These are phyloP conservation scores for Neurospora sp. DNA, from an alignment of 495 filamentous ascomycete genomes.

Conservation along the genomic window DNA sequence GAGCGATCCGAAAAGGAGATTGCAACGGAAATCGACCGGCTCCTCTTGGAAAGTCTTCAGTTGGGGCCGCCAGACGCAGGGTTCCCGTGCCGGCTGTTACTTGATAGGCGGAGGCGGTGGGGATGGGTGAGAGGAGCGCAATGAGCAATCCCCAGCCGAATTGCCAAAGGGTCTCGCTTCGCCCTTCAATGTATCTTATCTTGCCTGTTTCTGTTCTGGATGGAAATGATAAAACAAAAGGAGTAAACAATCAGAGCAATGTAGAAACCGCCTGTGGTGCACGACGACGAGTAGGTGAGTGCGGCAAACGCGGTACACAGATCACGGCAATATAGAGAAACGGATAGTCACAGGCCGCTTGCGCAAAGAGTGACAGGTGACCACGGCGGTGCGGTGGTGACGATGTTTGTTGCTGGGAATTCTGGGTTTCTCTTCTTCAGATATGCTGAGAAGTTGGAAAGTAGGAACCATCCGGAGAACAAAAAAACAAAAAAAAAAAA, in stretches of 20 bases:
- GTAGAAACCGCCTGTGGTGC: neutral
- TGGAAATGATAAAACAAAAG: neutral
- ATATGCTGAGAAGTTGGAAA: neutral
- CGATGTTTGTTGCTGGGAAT: neutral
- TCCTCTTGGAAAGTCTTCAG: neutral
- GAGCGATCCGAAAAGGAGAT: neutral
- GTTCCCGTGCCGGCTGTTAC: neutral
- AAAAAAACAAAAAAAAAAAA: neutral
- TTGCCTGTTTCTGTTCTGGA: neutral
- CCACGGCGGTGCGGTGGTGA: neutral
- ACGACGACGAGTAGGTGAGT: neutral
- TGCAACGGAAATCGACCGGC: neutral
- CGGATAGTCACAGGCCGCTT: neutral
- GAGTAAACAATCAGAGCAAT: neutral
- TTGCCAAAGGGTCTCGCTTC: neutral
- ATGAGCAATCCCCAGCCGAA: neutral
- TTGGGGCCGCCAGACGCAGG: neutral
- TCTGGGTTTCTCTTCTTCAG: neutral
- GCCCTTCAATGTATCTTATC: neutral
- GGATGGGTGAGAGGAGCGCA: neutral
- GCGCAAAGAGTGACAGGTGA: neutral
- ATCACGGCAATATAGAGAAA: neutral
- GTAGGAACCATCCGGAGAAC: neutral
- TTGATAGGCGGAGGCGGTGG: neutral
- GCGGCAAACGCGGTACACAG: neutral